A percentile compares a stretch with the other conserved stretches of the same genome.
Evolutionary conservation across 352 stramenopile species (phyloP).

Genomic region (Phytophthora pini): DNA sequence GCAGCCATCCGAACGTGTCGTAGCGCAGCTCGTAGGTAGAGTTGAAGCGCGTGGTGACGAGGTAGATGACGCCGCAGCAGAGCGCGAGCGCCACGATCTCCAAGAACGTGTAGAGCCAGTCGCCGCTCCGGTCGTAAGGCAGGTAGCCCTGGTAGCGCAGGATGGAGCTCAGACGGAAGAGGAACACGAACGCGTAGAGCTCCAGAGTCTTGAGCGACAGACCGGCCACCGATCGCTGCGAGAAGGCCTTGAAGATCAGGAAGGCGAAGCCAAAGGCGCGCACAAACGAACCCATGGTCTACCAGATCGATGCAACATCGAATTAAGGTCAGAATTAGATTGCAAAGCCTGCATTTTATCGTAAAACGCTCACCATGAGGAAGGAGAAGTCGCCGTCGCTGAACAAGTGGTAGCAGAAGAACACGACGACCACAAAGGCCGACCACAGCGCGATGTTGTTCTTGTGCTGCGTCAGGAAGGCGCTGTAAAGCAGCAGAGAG

Average conservation of each 20-base stretch:
- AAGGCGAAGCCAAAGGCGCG: conserved; percentile 92
- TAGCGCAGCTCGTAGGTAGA: conserved; percentile 95
- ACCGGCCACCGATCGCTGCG: conserved; percentile 89
- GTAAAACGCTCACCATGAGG: conserved; percentile 86
- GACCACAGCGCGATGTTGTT: conserved; percentile 97
- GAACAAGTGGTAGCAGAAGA: conserved; percentile 97
- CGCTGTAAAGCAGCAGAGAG: conserved; percentile 29
- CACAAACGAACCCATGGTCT: conserved; percentile 92
- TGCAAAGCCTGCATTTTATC: background rate
- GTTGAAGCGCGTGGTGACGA: conserved; percentile 94
- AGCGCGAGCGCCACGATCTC: conserved; percentile 93
- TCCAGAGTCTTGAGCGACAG: conserved; percentile 98
- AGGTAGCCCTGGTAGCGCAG: conserved; percentile 98
- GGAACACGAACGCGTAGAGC: conserved; percentile 97
- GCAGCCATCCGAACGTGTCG: conserved; percentile 95
- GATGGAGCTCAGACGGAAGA: conserved; percentile 97
- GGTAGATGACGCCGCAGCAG: conserved; percentile 90
- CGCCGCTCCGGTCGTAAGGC: conserved; percentile 93
- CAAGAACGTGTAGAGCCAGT: conserved; percentile 98
- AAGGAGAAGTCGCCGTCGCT: conserved; percentile 99
- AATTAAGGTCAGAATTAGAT: conserved; percentile 9
- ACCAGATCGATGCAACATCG: background rate
- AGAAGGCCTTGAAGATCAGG: conserved; percentile 96
- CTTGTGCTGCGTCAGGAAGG: conserved; percentile 90
- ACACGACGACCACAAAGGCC: conserved; percentile 93